Conservation (phyloP, 495 filamentous ascomycete species). For the Penicillium verhagenii region DNA sequence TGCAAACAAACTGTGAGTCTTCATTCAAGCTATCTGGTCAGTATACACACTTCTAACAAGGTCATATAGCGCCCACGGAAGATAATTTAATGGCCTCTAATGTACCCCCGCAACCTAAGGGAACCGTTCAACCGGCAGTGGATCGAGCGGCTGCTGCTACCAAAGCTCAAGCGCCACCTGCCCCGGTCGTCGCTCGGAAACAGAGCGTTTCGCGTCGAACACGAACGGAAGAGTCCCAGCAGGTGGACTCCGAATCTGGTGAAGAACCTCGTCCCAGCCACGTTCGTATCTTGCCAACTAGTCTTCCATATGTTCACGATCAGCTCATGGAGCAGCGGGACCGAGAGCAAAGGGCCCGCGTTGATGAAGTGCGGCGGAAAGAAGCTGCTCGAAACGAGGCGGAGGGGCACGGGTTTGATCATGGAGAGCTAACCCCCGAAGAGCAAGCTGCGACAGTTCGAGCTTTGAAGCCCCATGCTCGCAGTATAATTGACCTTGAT, state of each 20-base stretch:
- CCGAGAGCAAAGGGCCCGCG: conserved; percentile 34
- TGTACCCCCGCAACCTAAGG: conserved; percentile 24
- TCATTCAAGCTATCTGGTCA: not conserved
- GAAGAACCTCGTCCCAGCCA: conserved; percentile 59
- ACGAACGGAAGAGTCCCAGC: conserved; percentile 25
- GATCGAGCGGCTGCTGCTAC: conserved; percentile 23
- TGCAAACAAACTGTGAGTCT: conserved; percentile 82
- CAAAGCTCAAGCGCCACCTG: conserved; percentile 20
- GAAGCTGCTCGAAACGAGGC: conserved; percentile 40
- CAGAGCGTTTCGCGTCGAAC: conserved; percentile 31
- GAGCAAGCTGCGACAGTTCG: conserved; percentile 74
- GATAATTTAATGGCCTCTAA: conserved; percentile 36
- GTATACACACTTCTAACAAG: conserved; percentile 18
- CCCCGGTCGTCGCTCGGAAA: conserved; percentile 15
- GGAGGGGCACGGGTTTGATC: conserved; percentile 42
- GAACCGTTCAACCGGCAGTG: conserved; percentile 15
- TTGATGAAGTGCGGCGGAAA: conserved; percentile 26
- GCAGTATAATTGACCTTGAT: conserved; percentile 55
- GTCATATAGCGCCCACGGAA: conserved; percentile 38
- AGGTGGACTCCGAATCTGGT: conserved; percentile 29
- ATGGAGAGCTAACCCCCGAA: conserved; percentile 56
- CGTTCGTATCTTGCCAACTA: conserved; percentile 86
- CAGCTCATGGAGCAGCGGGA: conserved; percentile 79
- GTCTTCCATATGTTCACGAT: conserved; percentile 82
- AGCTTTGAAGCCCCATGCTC: conserved; percentile 76